A percentile compares a stretch with the other conserved stretches of the same genome.
phyloP scores from a whole-genome alignment of 805 yeast species.

The Pichia heedii region DNA sequence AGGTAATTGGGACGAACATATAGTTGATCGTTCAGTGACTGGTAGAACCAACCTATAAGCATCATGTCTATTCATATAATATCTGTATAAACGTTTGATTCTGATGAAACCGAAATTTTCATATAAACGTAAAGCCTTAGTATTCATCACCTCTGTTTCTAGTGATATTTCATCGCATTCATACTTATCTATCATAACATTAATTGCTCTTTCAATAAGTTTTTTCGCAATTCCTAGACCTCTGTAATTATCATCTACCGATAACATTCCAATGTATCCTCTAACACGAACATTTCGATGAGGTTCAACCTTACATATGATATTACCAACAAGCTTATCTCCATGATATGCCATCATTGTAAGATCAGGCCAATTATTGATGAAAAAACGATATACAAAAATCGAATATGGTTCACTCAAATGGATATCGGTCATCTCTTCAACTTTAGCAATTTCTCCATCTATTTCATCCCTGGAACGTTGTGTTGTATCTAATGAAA shows the following conservation, averaged over 20 bases:
- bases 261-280: conserved; percentile 96
- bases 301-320: conserved; percentile 71
- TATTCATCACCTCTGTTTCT: conserved; percentile 83
- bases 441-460: conserved; percentile 40
- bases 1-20: conserved; percentile 33
- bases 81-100: conserved; percentile 58
- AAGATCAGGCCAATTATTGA: conserved; percentile 85
- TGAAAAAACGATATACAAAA: conserved; percentile 84
- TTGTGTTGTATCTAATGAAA: conserved; percentile 14
- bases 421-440: conserved; percentile 56
- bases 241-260: conserved; percentile 62
- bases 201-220: conserved; percentile 54
- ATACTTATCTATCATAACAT: conserved; percentile 49
- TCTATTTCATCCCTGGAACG: conserved; percentile 15
- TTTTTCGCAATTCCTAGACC: conserved; percentile 76
- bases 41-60: conserved; percentile 86
- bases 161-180: conserved; percentile 84
- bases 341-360: conserved; percentile 53
- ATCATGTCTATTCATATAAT: conserved; percentile 87
- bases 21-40: conserved; percentile 52
- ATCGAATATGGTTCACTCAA: conserved; percentile 91
- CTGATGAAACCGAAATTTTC: conserved; percentile 31
- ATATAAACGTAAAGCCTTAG: conserved; percentile 27
- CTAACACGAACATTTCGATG: conserved; percentile 68
- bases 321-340: conserved; percentile 58